Evolutionary conservation across 1,284 basidiomycete species (phyloP).

Genomic region (Phellopilus nigrolimitatus): DNA sequence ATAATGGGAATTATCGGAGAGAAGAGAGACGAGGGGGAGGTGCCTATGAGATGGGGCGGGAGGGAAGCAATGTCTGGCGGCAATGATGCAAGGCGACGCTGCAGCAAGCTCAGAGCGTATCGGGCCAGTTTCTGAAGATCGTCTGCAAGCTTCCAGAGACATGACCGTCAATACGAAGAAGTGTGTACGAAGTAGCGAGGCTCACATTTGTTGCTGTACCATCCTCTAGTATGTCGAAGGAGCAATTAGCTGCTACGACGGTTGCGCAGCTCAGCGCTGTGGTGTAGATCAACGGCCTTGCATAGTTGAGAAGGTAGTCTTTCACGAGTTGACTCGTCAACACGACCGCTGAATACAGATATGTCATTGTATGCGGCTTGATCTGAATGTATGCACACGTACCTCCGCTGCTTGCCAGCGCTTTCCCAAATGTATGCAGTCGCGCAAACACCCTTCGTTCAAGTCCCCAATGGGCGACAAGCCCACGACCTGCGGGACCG

Average conservation of each 20-base stretch:
- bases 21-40: slow-evolving; percentile 18
- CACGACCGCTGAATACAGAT: slow-evolving; percentile 59
- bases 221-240: slow-evolving; percentile 73
- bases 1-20: slow-evolving; percentile 83
- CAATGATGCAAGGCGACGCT: slow-evolving; percentile 32
- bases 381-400: slow-evolving; percentile 27
- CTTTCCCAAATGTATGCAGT: slow-evolving; percentile 63
- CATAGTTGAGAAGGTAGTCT: slow-evolving; percentile 90
- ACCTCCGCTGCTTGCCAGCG: slow-evolving; percentile 76
- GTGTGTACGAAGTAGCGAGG: slow-evolving; percentile 19
- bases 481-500: slow-evolving; percentile 74
- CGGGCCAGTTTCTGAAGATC: slow-evolving; percentile 37
- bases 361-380: slow-evolving; percentile 4
- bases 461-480: slow-evolving; percentile 59
- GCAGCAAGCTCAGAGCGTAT: slow-evolving; percentile 36
- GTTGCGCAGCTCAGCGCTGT: slow-evolving; percentile 76
- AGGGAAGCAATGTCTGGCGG: slow-evolving; percentile 40
- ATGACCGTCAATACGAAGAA: slow-evolving; percentile 24
- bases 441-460: slow-evolving; percentile 46
- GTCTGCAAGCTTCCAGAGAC: slow-evolving; percentile 35
- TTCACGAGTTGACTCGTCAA: slow-evolving; percentile 69
- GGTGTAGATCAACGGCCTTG: slow-evolving; percentile 86
- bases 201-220: slow-evolving; percentile 56
- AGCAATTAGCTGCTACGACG: slow-evolving; percentile 69
- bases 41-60: slow-evolving; percentile 32